phyloP scores from a whole-genome alignment of 2,329 filamentous ascomycete genomes.

The Trichoderma cornu-damae region DNA sequence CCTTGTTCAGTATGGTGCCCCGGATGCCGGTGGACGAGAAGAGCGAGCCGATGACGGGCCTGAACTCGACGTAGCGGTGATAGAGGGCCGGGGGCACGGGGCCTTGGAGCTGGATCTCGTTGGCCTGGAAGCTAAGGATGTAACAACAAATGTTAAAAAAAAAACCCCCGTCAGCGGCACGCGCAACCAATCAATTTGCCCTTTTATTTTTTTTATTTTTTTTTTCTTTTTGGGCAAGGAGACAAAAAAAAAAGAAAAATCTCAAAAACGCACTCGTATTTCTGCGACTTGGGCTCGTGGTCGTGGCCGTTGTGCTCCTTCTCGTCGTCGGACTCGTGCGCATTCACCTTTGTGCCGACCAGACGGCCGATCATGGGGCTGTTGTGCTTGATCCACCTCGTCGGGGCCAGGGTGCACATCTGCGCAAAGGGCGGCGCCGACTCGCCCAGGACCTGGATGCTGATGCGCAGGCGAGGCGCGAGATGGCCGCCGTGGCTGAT shows the following conservation, averaged over 20 bases:
- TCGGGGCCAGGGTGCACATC: conserved; percentile 74
- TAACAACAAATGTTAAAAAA: no score
- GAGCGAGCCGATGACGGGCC: conserved; percentile 82
- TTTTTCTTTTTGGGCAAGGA: no score
- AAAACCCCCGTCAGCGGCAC: no score
- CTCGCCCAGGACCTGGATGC: conserved; percentile 70
- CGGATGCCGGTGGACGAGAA: conserved; percentile 73
- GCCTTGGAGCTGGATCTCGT: conserved; percentile 80
- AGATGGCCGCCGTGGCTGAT: conserved; percentile 59
- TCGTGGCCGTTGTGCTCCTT: conserved; percentile 18
- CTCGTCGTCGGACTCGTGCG: conserved; percentile 48
- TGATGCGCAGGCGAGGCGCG: conserved; percentile 65
- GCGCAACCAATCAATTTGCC: no score
- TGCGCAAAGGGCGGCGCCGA: conserved; percentile 64
- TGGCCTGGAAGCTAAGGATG: conserved; percentile 87
- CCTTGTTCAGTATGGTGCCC: conserved; percentile 75
- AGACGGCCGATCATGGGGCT: conserved; percentile 84
- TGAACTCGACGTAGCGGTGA: conserved; percentile 90
- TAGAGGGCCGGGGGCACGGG: conserved; percentile 77
- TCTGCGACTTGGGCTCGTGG: conserved; percentile 53
- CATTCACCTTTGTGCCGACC: conserved; percentile 64
- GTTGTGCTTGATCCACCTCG: conserved; percentile 75
- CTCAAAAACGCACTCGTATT: conserved; percentile 65
- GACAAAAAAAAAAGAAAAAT: no score
- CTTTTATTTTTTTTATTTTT: no score